Base-by-base conservation (phyloP, 345 rosid genomes). In the Firmiana major region DNA sequence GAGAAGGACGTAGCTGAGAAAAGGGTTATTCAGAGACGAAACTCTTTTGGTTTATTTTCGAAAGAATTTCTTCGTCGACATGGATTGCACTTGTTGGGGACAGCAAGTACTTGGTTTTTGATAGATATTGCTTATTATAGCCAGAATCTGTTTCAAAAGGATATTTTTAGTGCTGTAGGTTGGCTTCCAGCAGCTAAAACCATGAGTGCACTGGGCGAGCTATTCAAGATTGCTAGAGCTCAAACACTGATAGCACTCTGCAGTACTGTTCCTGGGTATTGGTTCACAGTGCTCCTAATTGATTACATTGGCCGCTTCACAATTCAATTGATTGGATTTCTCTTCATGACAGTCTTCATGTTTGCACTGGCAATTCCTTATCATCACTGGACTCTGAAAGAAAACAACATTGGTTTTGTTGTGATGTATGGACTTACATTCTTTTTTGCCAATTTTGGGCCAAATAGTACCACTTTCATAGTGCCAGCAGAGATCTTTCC, bases 271-370 rank as follows among this genome's bases (percentile, higher is more conserved):
- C 80, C 75, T 22, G 69, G 75, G 3, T 70, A 70, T n/a, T 70
- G 69, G 60, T 19, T 57, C 46, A 77, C 79, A 9, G 66, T 77
- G 10, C 3, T 17, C 28, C 58, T 43, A 0, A 57, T 57, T 31
- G 79, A 76, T 76, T 5, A 38, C 1, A 40, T 26, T 1, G 79
- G 73, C 7, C 55, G 74, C 42, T 67, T 38, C 57, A 40, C 57
- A 1, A 77, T 77, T 42, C 79, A 77, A 36, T 26, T 67, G 65
- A 67, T 55, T 9, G 79, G 79, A 6, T 67, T 77, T 42, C 26
- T 55, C 65, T 77, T 77, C 74, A 77, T 67, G 74, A 77, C 60
- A 0, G 59, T 58, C 9, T 78, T 71, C 71, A 60, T 78, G 80
- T 60, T 70, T 13, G 60, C 60, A 2, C 26, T 78, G 60, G 70